Conservation (phyloP, 768 basidiomycete genomes). For the Cystobasidium ongulense region DNA sequence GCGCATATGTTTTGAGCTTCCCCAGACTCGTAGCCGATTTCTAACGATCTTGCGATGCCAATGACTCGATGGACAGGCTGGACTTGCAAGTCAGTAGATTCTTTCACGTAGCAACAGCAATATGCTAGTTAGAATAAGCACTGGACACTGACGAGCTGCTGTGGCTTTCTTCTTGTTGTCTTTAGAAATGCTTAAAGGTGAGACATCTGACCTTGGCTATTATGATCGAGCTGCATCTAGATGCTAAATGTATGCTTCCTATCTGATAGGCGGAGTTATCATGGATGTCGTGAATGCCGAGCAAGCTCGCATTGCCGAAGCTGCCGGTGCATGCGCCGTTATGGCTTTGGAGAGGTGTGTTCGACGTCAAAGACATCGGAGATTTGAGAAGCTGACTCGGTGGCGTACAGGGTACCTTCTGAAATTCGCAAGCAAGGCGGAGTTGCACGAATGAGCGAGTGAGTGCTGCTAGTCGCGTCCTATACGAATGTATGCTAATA, state of each 20-base stretch:
- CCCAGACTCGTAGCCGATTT: neutral
- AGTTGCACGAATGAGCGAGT: conserved; percentile 72
- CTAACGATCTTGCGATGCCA: conserved; percentile 25
- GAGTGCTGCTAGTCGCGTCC: conserved; percentile 1
- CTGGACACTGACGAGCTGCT: too few relatives aligned
- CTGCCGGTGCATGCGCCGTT: conserved; percentile 93
- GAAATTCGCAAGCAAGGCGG: conserved; percentile 87
- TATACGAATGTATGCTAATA: too few relatives aligned
- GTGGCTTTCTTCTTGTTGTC: neutral
- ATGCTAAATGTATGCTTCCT: neutral
- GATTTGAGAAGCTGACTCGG: conserved; percentile 4
- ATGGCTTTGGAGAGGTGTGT: conserved; percentile 52
- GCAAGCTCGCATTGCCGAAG: conserved; percentile 89
- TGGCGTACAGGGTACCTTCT: conserved; percentile 56
- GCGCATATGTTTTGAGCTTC: neutral
- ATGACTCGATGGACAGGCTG: conserved; percentile 31
- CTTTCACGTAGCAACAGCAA: too few relatives aligned
- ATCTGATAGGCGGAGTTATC: conserved; percentile 40
- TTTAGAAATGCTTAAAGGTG: conserved; percentile 88
- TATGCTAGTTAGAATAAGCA: too few relatives aligned
- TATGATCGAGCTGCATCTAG: neutral
- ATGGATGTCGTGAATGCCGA: conserved; percentile 90
- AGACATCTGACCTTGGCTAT: neutral
- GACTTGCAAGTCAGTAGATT: conserved; percentile 10
- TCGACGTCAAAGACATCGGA: neutral